Evolutionary conservation across 2,329 filamentous ascomycete species (phyloP).

Genomic region (Penicillium sclerotiorum): DNA sequence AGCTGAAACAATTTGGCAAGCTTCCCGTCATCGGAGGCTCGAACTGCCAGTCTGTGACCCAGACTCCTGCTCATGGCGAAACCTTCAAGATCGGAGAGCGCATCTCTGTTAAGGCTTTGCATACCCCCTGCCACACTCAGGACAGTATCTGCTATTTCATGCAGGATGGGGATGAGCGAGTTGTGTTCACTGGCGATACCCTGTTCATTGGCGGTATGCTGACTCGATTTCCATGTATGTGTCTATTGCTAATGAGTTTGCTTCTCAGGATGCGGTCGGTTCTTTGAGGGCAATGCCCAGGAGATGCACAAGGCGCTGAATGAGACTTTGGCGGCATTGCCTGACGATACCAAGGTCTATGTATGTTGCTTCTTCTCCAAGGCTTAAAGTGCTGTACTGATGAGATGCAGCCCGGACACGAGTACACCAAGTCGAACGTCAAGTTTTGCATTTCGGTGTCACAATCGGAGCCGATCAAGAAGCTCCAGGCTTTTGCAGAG

Average conservation of each 20-base stretch:
- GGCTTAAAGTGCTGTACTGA: conserved; percentile 5
- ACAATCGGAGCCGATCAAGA: conserved; percentile 74
- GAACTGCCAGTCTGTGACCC: conserved; percentile 78
- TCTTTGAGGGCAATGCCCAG: conserved; percentile 86
- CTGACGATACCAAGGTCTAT: conserved; percentile 89
- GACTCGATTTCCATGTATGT: background rate
- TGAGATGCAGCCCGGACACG: conserved; percentile 74
- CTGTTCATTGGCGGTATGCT: conserved; percentile 82
- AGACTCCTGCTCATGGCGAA: conserved; percentile 73
- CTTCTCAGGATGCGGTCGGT: conserved; percentile 77
- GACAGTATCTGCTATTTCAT: conserved; percentile 96
- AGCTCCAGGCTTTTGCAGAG: conserved; percentile 74
- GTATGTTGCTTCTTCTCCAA: conserved; percentile 57
- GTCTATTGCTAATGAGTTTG: background rate
- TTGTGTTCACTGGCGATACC: conserved; percentile 94
- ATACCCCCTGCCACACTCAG: conserved; percentile 97
- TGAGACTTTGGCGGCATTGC: conserved; percentile 75
- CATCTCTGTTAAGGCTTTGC: conserved; percentile 82
- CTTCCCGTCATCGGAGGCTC: conserved; percentile 84
- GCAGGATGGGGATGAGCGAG: conserved; percentile 73
- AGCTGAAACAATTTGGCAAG: conserved; percentile 62
- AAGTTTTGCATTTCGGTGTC: conserved; percentile 80
- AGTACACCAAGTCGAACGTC: conserved; percentile 97
- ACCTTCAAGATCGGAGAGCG: conserved; percentile 77
- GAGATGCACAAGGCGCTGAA: conserved; percentile 97